Evolutionary conservation across 2,329 filamentous ascomycete species (phyloP).

Genomic region (Colletotrichum lindemuthianum): DNA sequence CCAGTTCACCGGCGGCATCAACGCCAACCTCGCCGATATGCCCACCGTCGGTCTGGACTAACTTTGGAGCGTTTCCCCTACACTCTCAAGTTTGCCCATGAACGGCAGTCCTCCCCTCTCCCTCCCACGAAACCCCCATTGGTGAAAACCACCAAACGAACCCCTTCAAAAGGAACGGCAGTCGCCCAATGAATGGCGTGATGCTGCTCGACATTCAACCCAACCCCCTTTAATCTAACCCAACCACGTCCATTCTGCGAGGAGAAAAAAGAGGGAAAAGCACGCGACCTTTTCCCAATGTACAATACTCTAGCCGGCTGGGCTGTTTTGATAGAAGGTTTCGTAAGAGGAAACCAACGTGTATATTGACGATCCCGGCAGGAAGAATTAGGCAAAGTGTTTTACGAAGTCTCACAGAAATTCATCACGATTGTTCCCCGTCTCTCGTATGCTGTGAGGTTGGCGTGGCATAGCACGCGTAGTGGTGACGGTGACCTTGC

Average conservation of each 20-base stretch:
- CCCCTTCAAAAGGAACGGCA: slow-evolving; percentile 9
- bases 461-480: neutral
- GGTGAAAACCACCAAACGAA: neutral
- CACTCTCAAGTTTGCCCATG: neutral
- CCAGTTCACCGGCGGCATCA: slow-evolving; percentile 44
- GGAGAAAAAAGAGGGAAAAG: slow-evolving; percentile 26
- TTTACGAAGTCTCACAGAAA: slow-evolving; percentile 14
- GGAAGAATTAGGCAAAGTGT: slow-evolving; percentile 26
- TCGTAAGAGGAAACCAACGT: slow-evolving; percentile 46
- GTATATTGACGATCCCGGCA: slow-evolving; percentile 35
- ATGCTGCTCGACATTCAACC: slow-evolving; percentile 4
- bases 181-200: slow-evolving; percentile 16
- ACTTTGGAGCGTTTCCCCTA: slow-evolving; percentile 22
- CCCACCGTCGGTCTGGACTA: slow-evolving; percentile 67
- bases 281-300: slow-evolving; percentile 43
- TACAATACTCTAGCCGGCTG: slow-evolving; percentile 53
- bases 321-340: slow-evolving; percentile 51
- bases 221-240: slow-evolving; percentile 20
- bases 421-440: slow-evolving; percentile 2
- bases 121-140: slow-evolving; percentile 7
- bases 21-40: slow-evolving; percentile 57
- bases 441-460: neutral
- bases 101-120: slow-evolving; percentile 24
- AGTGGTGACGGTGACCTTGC: neutral
- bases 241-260: slow-evolving; percentile 16